A percentile compares a stretch with the other conserved stretches of the same genome.
These are phyloP conservation scores for Gilbertella persicaria DNA, from an alignment of 371 early-diverging fungal species.

Conservation along the genomic window DNA sequence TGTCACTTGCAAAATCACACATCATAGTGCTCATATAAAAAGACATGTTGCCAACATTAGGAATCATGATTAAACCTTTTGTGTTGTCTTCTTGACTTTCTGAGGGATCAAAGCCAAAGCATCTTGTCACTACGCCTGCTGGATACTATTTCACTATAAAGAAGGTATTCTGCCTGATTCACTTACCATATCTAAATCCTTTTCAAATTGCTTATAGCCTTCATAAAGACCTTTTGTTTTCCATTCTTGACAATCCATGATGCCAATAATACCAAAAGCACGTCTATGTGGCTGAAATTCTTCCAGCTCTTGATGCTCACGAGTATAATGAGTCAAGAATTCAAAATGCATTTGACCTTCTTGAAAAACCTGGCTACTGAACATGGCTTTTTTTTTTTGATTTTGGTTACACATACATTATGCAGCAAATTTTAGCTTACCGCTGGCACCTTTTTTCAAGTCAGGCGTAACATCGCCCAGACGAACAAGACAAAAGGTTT, in stretches of 20 bases:
- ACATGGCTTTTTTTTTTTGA: slow-evolving; percentile 20
- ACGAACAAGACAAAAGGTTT: slow-evolving; percentile 54
- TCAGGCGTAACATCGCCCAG: slow-evolving; percentile 66
- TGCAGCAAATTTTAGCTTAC: slow-evolving; percentile 19
- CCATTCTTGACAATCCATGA: slow-evolving; percentile 82
- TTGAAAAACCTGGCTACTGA: slow-evolving; percentile 42
- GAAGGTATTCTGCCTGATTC: not conserved
- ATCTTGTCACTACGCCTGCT: slow-evolving; percentile 69
- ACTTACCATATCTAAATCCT: slow-evolving; percentile 61
- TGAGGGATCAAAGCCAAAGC: slow-evolving; percentile 84
- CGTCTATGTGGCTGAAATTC: slow-evolving; percentile 80
- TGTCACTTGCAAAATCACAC: slow-evolving; percentile 70
- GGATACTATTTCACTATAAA: slow-evolving; percentile 58
- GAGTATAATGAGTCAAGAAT: slow-evolving; percentile 67
- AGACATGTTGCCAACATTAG: slow-evolving; percentile 77
- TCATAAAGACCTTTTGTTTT: slow-evolving; percentile 61
- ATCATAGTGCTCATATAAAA: slow-evolving; percentile 82
- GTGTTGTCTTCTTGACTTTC: slow-evolving; percentile 75
- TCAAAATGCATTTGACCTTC: slow-evolving; percentile 81
- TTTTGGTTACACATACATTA: slow-evolving; percentile 2
- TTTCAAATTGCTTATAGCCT: slow-evolving; percentile 64
- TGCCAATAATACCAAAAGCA: slow-evolving; percentile 82
- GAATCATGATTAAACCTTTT: slow-evolving; percentile 78
- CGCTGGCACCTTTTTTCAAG: slow-evolving; percentile 43
- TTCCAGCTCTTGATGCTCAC: slow-evolving; percentile 67